Conservation (phyloP, 2,329 filamentous ascomycete species). For the Penicillium sp. region DNA sequence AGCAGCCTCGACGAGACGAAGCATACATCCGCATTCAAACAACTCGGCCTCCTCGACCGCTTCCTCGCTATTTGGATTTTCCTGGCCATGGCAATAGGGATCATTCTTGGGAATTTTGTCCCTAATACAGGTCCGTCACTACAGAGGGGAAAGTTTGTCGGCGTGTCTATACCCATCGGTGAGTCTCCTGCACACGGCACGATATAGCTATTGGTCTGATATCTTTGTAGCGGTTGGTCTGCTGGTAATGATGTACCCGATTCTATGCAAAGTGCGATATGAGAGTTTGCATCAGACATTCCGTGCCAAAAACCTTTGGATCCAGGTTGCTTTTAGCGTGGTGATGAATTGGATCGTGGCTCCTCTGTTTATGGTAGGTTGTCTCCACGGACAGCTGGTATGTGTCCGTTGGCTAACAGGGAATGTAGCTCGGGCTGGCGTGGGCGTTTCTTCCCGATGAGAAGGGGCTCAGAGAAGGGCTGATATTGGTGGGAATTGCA, state of each 20-base stretch:
- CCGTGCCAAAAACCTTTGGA: conserved; percentile 60
- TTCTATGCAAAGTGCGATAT: conserved; percentile 79
- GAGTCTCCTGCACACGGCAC: conserved; percentile 18
- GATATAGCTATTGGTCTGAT: not conserved
- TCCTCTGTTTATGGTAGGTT: conserved; percentile 69
- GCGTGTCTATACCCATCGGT: conserved; percentile 64
- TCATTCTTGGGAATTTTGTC: conserved; percentile 72
- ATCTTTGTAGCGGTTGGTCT: conserved; percentile 64
- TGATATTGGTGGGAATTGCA: conserved; percentile 78
- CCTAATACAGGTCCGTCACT: conserved; percentile 56
- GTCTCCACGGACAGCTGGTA: not conserved
- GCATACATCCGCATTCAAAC: conserved; percentile 38
- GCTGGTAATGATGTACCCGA: conserved; percentile 92
- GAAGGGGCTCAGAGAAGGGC: conserved; percentile 52
- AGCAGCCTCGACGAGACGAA: conserved; percentile 1
- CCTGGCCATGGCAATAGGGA: conserved; percentile 69
- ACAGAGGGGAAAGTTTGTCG: conserved; percentile 66
- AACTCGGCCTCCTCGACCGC: conserved; percentile 57
- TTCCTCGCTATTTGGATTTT: conserved; percentile 69
- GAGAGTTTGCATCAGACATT: conserved; percentile 68
- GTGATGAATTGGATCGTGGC: conserved; percentile 80
- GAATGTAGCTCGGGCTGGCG: conserved; percentile 43
- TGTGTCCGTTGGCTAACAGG: not conserved
- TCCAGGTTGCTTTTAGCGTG: conserved; percentile 71
- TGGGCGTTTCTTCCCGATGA: conserved; percentile 53